Evolutionary conservation across 352 stramenopile genomes (phyloP).

Genomic region (Globisporangium recalcitrans): DNA sequence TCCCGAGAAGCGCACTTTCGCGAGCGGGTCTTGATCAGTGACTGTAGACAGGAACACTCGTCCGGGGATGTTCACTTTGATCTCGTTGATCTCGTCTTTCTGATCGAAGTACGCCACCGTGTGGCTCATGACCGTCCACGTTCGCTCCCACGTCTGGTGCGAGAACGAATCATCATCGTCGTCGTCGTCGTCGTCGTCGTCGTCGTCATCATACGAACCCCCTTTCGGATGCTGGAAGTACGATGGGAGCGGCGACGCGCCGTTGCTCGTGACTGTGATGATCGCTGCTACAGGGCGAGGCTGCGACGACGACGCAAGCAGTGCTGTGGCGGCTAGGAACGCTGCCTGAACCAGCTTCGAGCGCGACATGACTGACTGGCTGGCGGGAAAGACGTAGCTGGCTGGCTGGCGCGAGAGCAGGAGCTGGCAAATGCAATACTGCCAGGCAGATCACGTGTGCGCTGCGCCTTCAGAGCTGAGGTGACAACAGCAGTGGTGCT

Average conservation of each 20-base stretch:
- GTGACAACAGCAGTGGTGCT: neutral
- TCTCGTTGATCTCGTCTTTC: constrained; percentile 28
- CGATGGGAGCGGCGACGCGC: neutral
- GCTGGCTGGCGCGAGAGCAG: neutral
- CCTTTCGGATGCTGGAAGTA: neutral
- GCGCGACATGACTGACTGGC: neutral
- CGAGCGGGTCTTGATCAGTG: constrained; percentile 16
- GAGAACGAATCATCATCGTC: constrained; percentile 6
- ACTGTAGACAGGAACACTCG: constrained; percentile 46
- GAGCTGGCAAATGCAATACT: neutral
- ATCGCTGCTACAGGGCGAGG: neutral
- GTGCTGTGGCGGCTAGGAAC: neutral
- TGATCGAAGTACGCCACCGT: neutral
- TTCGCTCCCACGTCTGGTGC: constrained; percentile 35
- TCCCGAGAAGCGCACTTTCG: constrained; percentile 10
- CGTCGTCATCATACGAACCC: neutral
- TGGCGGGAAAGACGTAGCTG: no score
- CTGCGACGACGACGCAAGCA: neutral
- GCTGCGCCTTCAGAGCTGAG: neutral
- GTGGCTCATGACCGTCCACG: constrained; percentile 37
- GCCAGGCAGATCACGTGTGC: neutral
- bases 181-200: neutral
- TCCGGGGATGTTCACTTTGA: constrained; percentile 48
- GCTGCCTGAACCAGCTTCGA: neutral
- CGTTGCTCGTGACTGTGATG: constrained; percentile 2